Evolutionary conservation across 2,329 filamentous ascomycete species (phyloP).

Genomic region (Aspergillus neoniger): DNA sequence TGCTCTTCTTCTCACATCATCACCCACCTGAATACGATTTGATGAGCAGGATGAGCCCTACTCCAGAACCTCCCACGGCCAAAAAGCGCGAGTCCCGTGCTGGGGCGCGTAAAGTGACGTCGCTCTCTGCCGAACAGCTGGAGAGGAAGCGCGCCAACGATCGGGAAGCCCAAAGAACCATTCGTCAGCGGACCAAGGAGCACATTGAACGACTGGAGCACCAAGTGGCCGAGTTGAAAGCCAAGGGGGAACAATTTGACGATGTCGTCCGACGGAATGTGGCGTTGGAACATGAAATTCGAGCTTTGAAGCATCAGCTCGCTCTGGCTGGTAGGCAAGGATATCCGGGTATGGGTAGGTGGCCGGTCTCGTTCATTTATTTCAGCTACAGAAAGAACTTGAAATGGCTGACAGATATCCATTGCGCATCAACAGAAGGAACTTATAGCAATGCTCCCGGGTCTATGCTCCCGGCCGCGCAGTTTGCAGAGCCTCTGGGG

Average conservation of each 20-base stretch:
- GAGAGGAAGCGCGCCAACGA: constrained; percentile 63
- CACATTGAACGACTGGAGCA: constrained; percentile 60
- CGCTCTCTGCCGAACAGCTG: constrained; percentile 59
- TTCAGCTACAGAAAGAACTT: neutral
- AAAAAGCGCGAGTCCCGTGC: constrained; percentile 51
- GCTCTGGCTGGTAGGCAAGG: constrained; percentile 30
- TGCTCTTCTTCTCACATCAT: neutral
- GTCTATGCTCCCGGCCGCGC: constrained; percentile 26
- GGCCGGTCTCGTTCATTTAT: neutral
- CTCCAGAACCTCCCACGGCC: constrained; percentile 19
- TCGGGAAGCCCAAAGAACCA: constrained; percentile 61
- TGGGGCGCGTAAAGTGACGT: constrained; percentile 59
- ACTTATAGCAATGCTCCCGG: constrained; percentile 20
- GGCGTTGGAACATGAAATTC: constrained; percentile 57
- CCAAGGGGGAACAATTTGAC: constrained; percentile 53
- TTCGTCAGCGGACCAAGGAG: constrained; percentile 60
- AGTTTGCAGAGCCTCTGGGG: constrained; percentile 25
- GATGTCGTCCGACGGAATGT: constrained; percentile 56
- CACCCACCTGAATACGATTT: constrained; percentile 1
- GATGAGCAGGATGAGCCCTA: constrained; percentile 28
- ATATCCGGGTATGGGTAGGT: constrained; percentile 23
- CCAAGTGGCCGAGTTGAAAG: constrained; percentile 55
- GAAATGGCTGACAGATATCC: constrained; percentile 17
- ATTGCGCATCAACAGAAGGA: constrained; percentile 18
- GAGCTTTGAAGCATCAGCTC: constrained; percentile 53